Base-by-base conservation (phyloP, 805 yeast species). In the Maudiozyma serrabonitensis region DNA sequence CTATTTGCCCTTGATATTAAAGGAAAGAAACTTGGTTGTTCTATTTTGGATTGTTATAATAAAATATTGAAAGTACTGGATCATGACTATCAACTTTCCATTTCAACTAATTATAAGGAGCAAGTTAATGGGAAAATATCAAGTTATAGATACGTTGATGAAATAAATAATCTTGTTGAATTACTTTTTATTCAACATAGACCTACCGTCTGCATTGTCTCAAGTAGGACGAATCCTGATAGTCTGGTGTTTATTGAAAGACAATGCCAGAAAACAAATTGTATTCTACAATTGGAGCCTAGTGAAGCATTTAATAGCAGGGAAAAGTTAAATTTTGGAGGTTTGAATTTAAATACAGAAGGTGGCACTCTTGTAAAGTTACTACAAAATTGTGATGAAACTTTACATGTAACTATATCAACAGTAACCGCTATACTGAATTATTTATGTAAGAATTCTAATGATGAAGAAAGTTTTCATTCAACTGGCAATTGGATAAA, bases 161-260 rank as follows among this genome's bases (percentile, higher is more conserved):
- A 60, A 35, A 40, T 53, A 2, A 55, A 50, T 39, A 11, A 45
- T 31, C 45, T 60, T 18, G 16, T 37, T 13, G 60, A 52, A 28
- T 47, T 49, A 11, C 23, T 60, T 3, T 39, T 61, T 9, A 25
- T 47, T 25, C 53, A 52, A n/a, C 18, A 48, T 25, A 41, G 41
- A 2, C 63, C 66, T 3, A 48, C 56, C 3, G 19, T 50, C 9
- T 57, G 59, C 43, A 16, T 62, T 15, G 34, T 60, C 3, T 56
- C 65, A 1, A 53, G 54, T 21, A 52, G 54, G 11, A 38, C 59
- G 8, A 55, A 52, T 21, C 57, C 57, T 38, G 25, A 7, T 13
- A 46, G 45, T 31, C 52, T 43, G 18, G 42, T 50, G 1, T 45
- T 23, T 31, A 42, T 60, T 4, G 38, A 51, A 28, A 26, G 16